Evolutionary conservation across 352 stramenopile species (phyloP), one percentile per base, ranked within the genome.

Genomic region (Phytopythium oedochilum): DNA sequence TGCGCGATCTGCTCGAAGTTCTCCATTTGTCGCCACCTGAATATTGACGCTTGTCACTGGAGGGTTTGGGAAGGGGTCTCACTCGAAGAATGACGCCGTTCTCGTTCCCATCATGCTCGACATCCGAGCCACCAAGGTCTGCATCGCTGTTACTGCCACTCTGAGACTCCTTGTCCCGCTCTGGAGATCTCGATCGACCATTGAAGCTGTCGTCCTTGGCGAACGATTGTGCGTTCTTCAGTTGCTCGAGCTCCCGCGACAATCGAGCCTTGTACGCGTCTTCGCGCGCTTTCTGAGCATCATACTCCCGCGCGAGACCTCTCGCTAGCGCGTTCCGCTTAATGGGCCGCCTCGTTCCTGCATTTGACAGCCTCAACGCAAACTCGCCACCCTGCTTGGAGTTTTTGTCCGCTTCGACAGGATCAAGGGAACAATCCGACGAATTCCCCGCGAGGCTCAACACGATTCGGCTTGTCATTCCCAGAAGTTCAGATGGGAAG

Each of bases 281-380:
- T 44, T 75, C 56, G 32, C 59, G 57, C 15, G 44, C 28, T 63
- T 67, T 75, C 29, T 71, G 63, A 15, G 68, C 66, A n/a, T 44
- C 60, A 46, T 75, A 73, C 25, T 67, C 47, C 28, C 42, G 63
- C 17, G 60, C 61, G 26, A 74, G 55, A 2, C 66, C 70, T 58
- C 64, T 55, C 17, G 70, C 70, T 26, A 75, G 49, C 11, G 49
- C 18, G 25, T 36, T 46, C 25, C 36, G 34, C 35, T 46, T 44
- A 11, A 55, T 12, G 25, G n/a, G 10, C 14, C 35, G 49, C 15
- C 49, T 34, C 10, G 35, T 2, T 25, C 15, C 22, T 2, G 10
- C n/a, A 53, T 28, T 25, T 11, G 12, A 8, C 10, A 10, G n/a
- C 7, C 17, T 32, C 8, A 2, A 20, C 7, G 32, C 29, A 5